Percentiles rank a stretch among this genome's conserved stretches.
Evolutionary conservation across 164 flowering plant genomes (phyloP).

Genomic region (Litsea cubeba): DNA sequence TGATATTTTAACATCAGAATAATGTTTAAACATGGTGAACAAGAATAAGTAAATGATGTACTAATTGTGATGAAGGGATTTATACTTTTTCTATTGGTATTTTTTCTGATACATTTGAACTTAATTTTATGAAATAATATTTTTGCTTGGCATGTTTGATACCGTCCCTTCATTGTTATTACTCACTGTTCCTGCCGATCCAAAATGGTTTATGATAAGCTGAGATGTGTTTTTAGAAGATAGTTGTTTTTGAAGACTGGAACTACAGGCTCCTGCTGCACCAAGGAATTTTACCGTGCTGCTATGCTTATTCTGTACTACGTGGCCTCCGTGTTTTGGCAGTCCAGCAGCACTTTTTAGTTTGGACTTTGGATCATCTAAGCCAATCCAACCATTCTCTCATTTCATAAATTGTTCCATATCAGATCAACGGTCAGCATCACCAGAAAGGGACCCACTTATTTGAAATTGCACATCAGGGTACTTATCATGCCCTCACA

Average conservation of each 20-base stretch:
- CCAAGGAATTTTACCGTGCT: not conserved
- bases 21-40: no score
- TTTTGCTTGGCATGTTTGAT: not conserved
- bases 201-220: not conserved
- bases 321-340: not conserved
- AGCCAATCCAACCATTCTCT: not conserved
- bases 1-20: no score
- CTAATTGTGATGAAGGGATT: not conserved
- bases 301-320: not conserved
- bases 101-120: not conserved
- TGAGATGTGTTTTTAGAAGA: not conserved
- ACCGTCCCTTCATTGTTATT: not conserved
- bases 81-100: no score
- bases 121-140: not conserved
- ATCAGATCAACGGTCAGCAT: not conserved
- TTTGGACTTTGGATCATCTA: no score
- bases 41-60: no score
- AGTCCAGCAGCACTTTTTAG: no score
- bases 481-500: not conserved
- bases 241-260: not conserved
- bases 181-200: not conserved
- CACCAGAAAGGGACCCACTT: not conserved
- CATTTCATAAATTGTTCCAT: not conserved
- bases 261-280: not conserved
- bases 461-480: not conserved